These are phyloP conservation scores for Alternaria infectoria DNA, from an alignment of 2,329 filamentous ascomycete species.

Conservation along the genomic window DNA sequence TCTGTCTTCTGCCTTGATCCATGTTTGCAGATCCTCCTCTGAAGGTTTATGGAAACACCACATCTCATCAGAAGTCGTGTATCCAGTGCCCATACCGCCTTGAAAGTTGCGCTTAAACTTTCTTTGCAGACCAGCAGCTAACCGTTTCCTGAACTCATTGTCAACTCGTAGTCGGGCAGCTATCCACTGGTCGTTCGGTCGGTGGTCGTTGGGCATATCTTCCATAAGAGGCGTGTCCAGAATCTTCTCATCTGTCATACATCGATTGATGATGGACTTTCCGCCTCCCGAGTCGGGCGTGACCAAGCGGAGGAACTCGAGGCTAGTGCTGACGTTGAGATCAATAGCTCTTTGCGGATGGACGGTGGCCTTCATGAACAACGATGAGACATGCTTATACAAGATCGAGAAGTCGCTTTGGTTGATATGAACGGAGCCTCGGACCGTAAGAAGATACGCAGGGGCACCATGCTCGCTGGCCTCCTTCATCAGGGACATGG, in stretches of 20 bases:
- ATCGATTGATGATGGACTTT: slow-evolving; percentile 55
- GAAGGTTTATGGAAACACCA: slow-evolving; percentile 59
- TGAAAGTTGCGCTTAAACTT: slow-evolving; percentile 43
- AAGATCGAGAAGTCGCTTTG: slow-evolving; percentile 71
- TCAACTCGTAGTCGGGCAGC: slow-evolving; percentile 64
- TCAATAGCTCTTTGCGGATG: slow-evolving; percentile 67
- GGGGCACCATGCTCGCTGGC: slow-evolving; percentile 56
- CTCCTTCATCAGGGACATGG: slow-evolving; percentile 64
- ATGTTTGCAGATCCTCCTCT: slow-evolving; percentile 33
- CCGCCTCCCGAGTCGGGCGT: slow-evolving; percentile 47
- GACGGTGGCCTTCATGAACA: slow-evolving; percentile 68
- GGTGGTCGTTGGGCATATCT: slow-evolving; percentile 59
- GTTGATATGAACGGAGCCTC: slow-evolving; percentile 69
- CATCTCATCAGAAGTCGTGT: slow-evolving; percentile 56
- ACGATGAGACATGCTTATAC: slow-evolving; percentile 64
- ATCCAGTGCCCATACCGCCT: slow-evolving; percentile 37
- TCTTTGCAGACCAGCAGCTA: slow-evolving; percentile 54
- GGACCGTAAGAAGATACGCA: slow-evolving; percentile 55
- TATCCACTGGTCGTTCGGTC: slow-evolving; percentile 65
- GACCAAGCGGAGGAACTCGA: slow-evolving; percentile 66
- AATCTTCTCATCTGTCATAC: slow-evolving; percentile 62
- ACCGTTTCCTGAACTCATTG: slow-evolving; percentile 62
- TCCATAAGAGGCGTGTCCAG: slow-evolving; percentile 55
- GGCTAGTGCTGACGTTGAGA: slow-evolving; percentile 65
- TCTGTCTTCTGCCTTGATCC: slow-evolving; percentile 27